Conservation (phyloP, 2,329 filamentous ascomycete genomes). For the Alternaria hordeiaustralica region DNA sequence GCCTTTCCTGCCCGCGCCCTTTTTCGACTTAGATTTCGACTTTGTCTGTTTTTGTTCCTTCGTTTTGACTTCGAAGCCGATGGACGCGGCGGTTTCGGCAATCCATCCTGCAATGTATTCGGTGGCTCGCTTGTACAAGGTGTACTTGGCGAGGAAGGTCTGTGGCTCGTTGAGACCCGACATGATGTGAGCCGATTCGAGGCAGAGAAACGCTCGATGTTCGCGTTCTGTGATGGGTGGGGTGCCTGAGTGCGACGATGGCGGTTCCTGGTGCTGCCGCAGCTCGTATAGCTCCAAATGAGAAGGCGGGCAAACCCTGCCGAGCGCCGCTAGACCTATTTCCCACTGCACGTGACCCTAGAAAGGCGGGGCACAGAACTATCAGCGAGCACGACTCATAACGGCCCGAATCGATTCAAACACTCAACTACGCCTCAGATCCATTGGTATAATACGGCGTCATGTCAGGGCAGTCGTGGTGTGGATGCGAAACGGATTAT, state of each 20-base stretch:
- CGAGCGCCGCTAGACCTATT: neutral
- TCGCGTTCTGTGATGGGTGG: neutral
- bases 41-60: neutral
- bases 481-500: neutral
- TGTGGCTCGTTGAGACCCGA: neutral
- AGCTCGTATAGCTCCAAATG: neutral
- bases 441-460: neutral
- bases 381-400: neutral
- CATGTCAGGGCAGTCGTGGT: neutral
- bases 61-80: conserved; percentile 4
- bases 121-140: conserved; percentile 10
- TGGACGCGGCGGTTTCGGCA: conserved; percentile 3
- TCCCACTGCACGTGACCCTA: neutral
- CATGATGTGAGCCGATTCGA: neutral
- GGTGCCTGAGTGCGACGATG: neutral
- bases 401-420: neutral
- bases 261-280: neutral
- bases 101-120: conserved; percentile 13
- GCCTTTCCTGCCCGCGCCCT: neutral
- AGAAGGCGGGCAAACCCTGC: neutral
- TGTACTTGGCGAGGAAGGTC: conserved; percentile 4
- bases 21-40: neutral
- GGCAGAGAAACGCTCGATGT: neutral
- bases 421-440: neutral
- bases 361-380: neutral